phyloP scores from a whole-genome alignment of 148 eudicot species.

The Suaeda aralocaspica region DNA sequence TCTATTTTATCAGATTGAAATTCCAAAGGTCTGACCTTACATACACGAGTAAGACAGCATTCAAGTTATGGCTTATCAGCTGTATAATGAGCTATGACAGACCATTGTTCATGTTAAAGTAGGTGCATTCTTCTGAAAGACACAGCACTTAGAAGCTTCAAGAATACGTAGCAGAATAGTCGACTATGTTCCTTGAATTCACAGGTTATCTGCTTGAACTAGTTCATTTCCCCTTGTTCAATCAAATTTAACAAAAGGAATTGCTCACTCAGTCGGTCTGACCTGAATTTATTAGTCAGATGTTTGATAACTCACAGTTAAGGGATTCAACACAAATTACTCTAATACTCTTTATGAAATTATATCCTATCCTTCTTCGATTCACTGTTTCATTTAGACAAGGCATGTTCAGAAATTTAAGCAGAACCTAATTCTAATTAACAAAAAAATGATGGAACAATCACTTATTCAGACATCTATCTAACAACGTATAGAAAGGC shows the following conservation, averaged over 20 bases:
- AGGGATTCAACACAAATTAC: too few species aligned
- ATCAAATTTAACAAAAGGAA: not conserved
- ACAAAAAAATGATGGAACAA: too few species aligned
- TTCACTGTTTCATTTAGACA: too few species aligned
- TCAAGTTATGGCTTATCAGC: conserved; percentile 7
- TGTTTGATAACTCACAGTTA: too few species aligned
- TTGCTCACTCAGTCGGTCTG: not conserved
- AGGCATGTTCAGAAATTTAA: not conserved
- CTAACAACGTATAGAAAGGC: too few species aligned
- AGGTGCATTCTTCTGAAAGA: not conserved
- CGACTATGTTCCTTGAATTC: not conserved
- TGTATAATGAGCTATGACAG: not conserved
- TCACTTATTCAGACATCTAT: not conserved
- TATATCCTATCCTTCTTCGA: too few species aligned
- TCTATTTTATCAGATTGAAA: not conserved
- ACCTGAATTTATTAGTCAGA: too few species aligned
- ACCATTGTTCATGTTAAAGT: not conserved
- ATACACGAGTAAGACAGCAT: conserved; percentile 14
- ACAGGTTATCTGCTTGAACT: not conserved
- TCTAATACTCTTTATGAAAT: too few species aligned
- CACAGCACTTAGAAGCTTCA: not conserved
- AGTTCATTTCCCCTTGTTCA: not conserved
- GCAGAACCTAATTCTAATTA: not conserved
- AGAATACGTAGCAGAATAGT: not conserved
- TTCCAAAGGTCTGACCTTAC: not conserved